A percentile compares a stretch with the other conserved stretches of the same genome.
Conservation (phyloP, 1,139 yeast species). For the Yamadazyma atmosphaerica region DNA sequence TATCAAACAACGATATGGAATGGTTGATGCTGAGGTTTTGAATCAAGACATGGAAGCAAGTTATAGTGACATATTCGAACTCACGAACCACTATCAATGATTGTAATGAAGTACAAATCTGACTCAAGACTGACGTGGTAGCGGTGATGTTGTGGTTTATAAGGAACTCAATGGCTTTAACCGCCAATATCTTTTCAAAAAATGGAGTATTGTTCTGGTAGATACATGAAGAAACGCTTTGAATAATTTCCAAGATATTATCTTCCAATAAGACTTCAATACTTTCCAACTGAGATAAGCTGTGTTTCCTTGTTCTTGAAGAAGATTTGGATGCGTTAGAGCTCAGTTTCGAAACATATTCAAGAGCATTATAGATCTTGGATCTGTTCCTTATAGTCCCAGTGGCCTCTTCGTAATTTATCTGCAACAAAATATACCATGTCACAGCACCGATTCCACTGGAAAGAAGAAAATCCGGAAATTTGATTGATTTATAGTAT, state of each 20-base stretch:
- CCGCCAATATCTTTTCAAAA: constrained; percentile 68
- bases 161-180: constrained; percentile 71
- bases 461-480: constrained; percentile 39
- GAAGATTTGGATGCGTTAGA: constrained; percentile 11
- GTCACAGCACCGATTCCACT: constrained; percentile 44
- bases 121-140: constrained; percentile 80
- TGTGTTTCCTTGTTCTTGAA: constrained; percentile 12
- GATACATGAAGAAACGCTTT: constrained; percentile 72
- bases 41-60: constrained; percentile 65
- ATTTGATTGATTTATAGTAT: constrained; percentile 38
- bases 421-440: constrained; percentile 42
- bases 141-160: constrained; percentile 61
- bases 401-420: constrained; percentile 29
- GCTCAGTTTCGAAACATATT: constrained; percentile 37
- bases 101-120: constrained; percentile 83
- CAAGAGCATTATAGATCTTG: constrained; percentile 40
- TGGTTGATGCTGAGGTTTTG: constrained; percentile 51
- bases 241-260: constrained; percentile 76
- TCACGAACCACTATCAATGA: constrained; percentile 68
- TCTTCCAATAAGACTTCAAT: constrained; percentile 44
- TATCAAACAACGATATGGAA: constrained; percentile 48
- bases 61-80: constrained; percentile 61
- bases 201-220: constrained; percentile 71
- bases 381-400: constrained; percentile 29
- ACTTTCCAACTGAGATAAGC: constrained; percentile 15